phyloP scores from a whole-genome alignment of 164 flowering plant genomes.

The Saururus chinensis region DNA sequence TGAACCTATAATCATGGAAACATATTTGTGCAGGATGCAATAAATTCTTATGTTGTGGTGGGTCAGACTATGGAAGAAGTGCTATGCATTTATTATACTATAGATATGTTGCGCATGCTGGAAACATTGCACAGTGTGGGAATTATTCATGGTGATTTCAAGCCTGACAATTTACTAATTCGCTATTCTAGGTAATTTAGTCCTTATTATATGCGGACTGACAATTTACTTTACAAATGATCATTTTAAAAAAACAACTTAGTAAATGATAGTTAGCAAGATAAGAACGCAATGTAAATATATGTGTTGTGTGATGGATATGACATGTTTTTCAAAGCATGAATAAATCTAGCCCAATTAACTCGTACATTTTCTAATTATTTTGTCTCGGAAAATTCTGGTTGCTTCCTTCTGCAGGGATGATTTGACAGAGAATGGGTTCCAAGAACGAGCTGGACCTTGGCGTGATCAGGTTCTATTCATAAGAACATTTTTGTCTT shows the following conservation, averaged over 20 bases:
- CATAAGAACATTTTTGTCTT: neutral
- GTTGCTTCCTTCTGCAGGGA: constrained; percentile 31
- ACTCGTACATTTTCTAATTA: neutral
- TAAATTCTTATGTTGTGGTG: constrained; percentile 58
- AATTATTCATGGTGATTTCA: constrained; percentile 96
- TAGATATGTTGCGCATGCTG: constrained; percentile 84
- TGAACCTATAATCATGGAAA: neutral
- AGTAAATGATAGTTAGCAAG: too few species aligned
- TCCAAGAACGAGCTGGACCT: constrained; percentile 42
- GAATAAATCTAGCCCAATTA: too few species aligned
- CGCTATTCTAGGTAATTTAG: constrained; percentile 63
- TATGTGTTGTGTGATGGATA: too few species aligned
- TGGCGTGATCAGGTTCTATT: constrained; percentile 77
- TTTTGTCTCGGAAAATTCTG: neutral
- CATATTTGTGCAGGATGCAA: constrained; percentile 63
- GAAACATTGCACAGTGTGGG: constrained; percentile 68
- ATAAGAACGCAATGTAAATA: too few species aligned
- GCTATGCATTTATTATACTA: constrained; percentile 77
- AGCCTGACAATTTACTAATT: constrained; percentile 89
- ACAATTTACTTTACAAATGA: neutral
- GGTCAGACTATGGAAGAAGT: constrained; percentile 83
- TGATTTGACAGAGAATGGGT: constrained; percentile 48
- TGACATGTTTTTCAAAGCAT: too few species aligned
- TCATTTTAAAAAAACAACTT: too few species aligned
- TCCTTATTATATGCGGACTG: neutral